These are phyloP conservation scores for Vitis rotundifolia DNA, from an alignment of 164 flowering plant genomes.

Conservation along the genomic window DNA sequence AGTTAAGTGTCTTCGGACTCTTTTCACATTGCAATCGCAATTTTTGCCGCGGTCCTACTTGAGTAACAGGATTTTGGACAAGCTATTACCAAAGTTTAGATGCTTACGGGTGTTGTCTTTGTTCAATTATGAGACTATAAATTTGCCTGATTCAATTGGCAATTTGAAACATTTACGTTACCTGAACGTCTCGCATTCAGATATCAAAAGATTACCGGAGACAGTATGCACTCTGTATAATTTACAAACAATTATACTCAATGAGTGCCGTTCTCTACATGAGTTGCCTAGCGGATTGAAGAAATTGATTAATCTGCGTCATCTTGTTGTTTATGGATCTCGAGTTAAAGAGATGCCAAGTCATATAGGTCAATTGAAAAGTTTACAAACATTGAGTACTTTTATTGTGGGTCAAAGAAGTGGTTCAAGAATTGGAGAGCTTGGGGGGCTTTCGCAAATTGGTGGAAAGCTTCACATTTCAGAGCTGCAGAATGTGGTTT, in stretches of 20 bases:
- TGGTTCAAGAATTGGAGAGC: constrained; percentile 2
- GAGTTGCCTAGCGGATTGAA: constrained; percentile 20
- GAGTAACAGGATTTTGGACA: not conserved
- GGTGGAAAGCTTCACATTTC: constrained; percentile 7
- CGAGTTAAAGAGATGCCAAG: constrained; percentile 10
- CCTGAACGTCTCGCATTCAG: constrained; percentile 24
- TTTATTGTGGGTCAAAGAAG: constrained; percentile 5
- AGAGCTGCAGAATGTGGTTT: constrained; percentile 13
- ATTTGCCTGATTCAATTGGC: constrained; percentile 19
- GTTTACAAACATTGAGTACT: not conserved
- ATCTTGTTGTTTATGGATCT: constrained; percentile 13
- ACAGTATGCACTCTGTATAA: not conserved
- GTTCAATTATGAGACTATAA: not conserved
- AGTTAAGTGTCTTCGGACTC: constrained; percentile 23
- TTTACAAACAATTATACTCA: not conserved
- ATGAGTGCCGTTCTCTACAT: not conserved
- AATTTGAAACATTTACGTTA: constrained; percentile 29
- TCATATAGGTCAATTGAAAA: constrained; percentile 14
- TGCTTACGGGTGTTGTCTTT: constrained; percentile 26
- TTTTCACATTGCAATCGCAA: constrained; percentile 6
- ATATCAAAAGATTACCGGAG: not conserved
- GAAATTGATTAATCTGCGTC: constrained; percentile 21
- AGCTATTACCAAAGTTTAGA: constrained; percentile 17
- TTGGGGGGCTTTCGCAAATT: constrained; percentile 2
- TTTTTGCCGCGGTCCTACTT: not conserved